Evolutionary conservation across 768 basidiomycete species (phyloP).

Genomic region (Symmetrospora coprosmae): DNA sequence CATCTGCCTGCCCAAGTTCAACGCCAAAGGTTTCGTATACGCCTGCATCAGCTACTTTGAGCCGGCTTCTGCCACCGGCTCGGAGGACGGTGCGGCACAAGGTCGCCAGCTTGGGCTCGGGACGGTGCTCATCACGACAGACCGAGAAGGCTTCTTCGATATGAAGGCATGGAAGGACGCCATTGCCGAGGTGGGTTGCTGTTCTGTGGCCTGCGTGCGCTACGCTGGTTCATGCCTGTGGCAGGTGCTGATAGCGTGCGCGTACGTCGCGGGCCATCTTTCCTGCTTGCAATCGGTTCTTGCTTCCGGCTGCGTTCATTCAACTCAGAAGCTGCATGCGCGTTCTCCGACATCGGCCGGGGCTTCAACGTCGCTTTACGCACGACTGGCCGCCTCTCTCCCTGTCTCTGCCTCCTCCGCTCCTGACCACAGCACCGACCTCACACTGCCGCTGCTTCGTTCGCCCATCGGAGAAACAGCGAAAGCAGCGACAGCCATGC

Average conservation of each 20-base stretch:
- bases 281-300: no score
- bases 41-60: constrained; percentile 51
- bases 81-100: constrained; percentile 33
- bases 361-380: no score
- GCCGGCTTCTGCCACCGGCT: constrained; percentile 23
- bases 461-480: neutral
- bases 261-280: no score
- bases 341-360: no score
- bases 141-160: constrained; percentile 64
- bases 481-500: constrained; percentile 53
- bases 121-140: constrained; percentile 65
- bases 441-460: neutral
- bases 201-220: no score
- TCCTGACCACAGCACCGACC: neutral
- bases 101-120: constrained; percentile 41
- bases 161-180: constrained; percentile 61
- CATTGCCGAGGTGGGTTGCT: no score
- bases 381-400: no score
- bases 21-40: constrained; percentile 74
- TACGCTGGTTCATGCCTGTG: no score
- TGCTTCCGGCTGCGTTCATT: no score
- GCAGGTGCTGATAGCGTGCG: no score
- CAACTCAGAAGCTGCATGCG: no score
- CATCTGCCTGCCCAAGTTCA: constrained; percentile 88
- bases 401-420: neutral